phyloP scores from a whole-genome alignment of 2,329 filamentous ascomycete genomes.

The Ophiostoma himal-ulmi region DNA sequence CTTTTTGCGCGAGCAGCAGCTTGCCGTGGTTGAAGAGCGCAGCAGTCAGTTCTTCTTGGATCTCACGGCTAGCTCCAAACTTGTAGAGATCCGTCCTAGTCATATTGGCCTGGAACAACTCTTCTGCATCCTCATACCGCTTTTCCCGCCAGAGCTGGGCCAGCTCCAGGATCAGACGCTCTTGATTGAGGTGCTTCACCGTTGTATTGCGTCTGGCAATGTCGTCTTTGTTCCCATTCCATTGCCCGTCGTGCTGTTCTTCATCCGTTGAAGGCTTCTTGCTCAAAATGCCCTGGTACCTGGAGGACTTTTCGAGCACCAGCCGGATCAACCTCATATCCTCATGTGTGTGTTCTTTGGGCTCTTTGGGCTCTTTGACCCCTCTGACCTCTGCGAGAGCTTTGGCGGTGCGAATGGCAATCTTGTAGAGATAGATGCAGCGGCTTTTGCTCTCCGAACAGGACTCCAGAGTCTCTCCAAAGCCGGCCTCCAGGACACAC shows the following conservation, averaged over 20 bases:
- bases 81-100: slow-evolving; percentile 37
- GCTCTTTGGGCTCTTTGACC: neutral
- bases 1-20: slow-evolving; percentile 45
- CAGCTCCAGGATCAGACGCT: slow-evolving; percentile 62
- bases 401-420: slow-evolving; percentile 31
- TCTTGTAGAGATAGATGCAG: slow-evolving; percentile 14
- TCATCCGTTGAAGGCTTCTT: slow-evolving; percentile 27
- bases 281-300: slow-evolving; percentile 39
- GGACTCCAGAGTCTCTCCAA: neutral
- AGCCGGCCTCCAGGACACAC: slow-evolving; percentile 39
- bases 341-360: slow-evolving; percentile 16
- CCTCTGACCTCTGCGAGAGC: slow-evolving; percentile 39
- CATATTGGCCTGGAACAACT: slow-evolving; percentile 58
- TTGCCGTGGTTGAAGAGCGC: slow-evolving; percentile 68
- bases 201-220: neutral
- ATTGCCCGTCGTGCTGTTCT: slow-evolving; percentile 22
- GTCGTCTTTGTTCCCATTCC: neutral
- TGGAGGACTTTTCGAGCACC: slow-evolving; percentile 58
- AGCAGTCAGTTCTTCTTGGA: slow-evolving; percentile 59
- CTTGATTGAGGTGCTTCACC: slow-evolving; percentile 41
- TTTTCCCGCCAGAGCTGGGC: slow-evolving; percentile 69
- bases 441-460: neutral
- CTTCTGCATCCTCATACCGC: slow-evolving; percentile 68
- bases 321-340: slow-evolving; percentile 54
- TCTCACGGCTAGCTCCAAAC: slow-evolving; percentile 39